phyloP scores from a whole-genome alignment of 495 filamentous ascomycete genomes.

The Delitschia confertaspora region DNA sequence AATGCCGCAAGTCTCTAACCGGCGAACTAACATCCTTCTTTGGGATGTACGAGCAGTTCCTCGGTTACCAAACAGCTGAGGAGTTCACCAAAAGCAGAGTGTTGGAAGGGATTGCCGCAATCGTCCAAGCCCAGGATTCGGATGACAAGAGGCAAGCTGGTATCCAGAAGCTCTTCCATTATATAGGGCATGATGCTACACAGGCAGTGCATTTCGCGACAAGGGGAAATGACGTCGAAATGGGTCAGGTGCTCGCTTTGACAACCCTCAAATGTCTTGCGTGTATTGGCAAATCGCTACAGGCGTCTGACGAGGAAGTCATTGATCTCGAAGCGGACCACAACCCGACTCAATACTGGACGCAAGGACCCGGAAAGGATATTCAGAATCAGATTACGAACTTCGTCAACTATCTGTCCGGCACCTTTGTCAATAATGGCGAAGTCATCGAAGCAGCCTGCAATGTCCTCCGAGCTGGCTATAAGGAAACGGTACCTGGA shows the following conservation, averaged over 20 bases:
- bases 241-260: conserved; percentile 47
- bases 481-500: conserved; percentile 66
- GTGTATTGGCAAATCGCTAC: conserved; percentile 71
- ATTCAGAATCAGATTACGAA: conserved; percentile 53
- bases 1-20: conserved; percentile 63
- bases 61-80: conserved; percentile 51
- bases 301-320: conserved; percentile 58
- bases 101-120: conserved; percentile 71
- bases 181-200: conserved; percentile 50
- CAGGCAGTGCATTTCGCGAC: conserved; percentile 28
- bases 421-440: conserved; percentile 37
- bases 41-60: conserved; percentile 61
- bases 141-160: conserved; percentile 54
- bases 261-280: conserved; percentile 63
- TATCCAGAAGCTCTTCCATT: conserved; percentile 55
- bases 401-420: conserved; percentile 48
- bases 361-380: conserved; percentile 42
- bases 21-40: conserved; percentile 68
- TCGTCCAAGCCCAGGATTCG: conserved; percentile 66
- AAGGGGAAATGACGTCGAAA: conserved; percentile 34
- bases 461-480: conserved; percentile 66
- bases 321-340: conserved; percentile 50
- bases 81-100: conserved; percentile 68
- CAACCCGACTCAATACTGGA: conserved; percentile 51
- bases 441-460: conserved; percentile 70